Base-by-base conservation (phyloP, 2,329 filamentous ascomycete genomes). In the Magnaporthiopsis poae region DNA sequence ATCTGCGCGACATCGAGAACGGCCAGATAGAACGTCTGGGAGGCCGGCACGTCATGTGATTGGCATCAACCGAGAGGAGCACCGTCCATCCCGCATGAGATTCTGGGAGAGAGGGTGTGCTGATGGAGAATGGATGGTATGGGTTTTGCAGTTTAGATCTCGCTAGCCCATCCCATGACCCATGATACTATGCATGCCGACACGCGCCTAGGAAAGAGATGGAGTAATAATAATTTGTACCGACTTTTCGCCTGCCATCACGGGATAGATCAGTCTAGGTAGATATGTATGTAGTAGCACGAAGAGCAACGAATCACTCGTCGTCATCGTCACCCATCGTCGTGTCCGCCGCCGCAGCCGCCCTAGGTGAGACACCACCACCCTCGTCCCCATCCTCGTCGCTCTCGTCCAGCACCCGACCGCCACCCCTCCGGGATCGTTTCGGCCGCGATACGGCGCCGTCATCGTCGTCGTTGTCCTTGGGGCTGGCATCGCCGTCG, bases 381-480 rank as follows among this genome's bases (percentile, higher is more conserved):
- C 73, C 76, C 1, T 74, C 77, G 4, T 84, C 82, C 8, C 83
- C 83, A 3, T 84, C 81, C 8, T 83, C 83, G 63, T 86, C 83
- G 64, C 81, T 84, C 65, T 85, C 82, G 59, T 79, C 78, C 65
- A 86, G 74, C 35, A 86, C 81, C 52, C 82, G 77, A 25, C 81
- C 82, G 27, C 31, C 31, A 31, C 81, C 82, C 61, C 84, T 78
- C 52, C 84, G 77, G 25, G 79, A 75, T 66, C 83, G 78, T 75
- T 81, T 84, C 66, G 78, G 78, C 67, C 70, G 71, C 62, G 72
- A 72, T 65, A 78, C 77, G 27, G 76, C 77, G 31, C 31, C 31
- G 31, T 31, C 31, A 52, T 82, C 81, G 0, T 81, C 84, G 8
- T 84, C 82, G 18, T 81, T 80, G 8, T 81, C 79, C 36, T 77